phyloP scores from a whole-genome alignment of 306 rosid species.

The Acacia confusa region DNA sequence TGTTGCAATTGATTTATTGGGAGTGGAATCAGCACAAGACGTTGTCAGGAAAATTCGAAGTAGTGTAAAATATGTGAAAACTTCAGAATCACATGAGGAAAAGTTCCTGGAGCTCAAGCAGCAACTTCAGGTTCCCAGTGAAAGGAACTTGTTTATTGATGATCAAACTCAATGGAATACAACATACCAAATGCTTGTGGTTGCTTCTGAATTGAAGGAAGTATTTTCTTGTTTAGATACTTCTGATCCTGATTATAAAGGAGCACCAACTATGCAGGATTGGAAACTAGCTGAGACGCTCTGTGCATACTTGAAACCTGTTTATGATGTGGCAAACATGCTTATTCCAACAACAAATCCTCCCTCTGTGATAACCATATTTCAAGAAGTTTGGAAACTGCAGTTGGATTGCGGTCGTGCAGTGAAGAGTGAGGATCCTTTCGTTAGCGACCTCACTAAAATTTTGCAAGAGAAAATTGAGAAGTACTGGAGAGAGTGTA shows the following conservation, averaged over 20 bases:
- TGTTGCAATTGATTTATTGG: slow-evolving; percentile 67
- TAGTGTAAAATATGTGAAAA: slow-evolving; percentile 85
- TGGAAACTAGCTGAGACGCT: slow-evolving; percentile 82
- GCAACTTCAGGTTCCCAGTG: slow-evolving; percentile 91
- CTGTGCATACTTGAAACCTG: slow-evolving; percentile 69
- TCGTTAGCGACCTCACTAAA: slow-evolving; percentile 50
- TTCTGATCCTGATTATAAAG: slow-evolving; percentile 80
- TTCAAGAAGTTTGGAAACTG: slow-evolving; percentile 92
- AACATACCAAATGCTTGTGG: slow-evolving; percentile 88
- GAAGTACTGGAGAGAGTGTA: slow-evolving; percentile 80
- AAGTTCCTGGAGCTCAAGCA: slow-evolving; percentile 76
- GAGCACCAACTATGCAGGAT: slow-evolving; percentile 74
- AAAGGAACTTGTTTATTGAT: slow-evolving; percentile 67
- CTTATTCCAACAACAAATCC: slow-evolving; percentile 53
- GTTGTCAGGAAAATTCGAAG: slow-evolving; percentile 64
- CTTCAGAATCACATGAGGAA: slow-evolving; percentile 83
- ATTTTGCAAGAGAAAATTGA: slow-evolving; percentile 66
- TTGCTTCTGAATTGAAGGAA: slow-evolving; percentile 78
- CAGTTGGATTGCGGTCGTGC: slow-evolving; percentile 72
- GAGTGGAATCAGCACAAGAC: slow-evolving; percentile 37
- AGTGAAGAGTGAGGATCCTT: slow-evolving; percentile 60
- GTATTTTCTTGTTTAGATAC: slow-evolving; percentile 86
- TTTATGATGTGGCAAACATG: slow-evolving; percentile 73
- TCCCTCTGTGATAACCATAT: slow-evolving; percentile 72
- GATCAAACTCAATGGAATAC: slow-evolving; percentile 85